phyloP scores from a whole-genome alignment of 1,284 basidiomycete genomes.

The Apiotrichum montevideense region DNA sequence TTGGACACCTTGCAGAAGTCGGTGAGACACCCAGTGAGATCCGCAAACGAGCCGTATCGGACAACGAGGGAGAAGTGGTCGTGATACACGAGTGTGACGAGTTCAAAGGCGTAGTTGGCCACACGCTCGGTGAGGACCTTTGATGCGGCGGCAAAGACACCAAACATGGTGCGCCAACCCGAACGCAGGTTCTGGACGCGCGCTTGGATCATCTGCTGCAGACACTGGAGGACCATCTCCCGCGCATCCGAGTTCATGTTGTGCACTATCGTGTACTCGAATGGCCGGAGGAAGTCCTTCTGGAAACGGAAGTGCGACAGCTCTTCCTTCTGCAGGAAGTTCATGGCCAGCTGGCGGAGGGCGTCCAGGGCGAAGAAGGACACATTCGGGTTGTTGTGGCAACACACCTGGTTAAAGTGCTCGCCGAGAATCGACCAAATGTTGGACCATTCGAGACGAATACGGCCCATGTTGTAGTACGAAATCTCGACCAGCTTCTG shows the following conservation, averaged over 20 bases:
- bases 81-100: constrained; percentile 83
- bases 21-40: constrained; percentile 93
- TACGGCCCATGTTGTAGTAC: constrained; percentile 99
- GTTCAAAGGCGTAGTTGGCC: constrained; percentile 89
- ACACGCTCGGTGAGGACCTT: constrained; percentile 94
- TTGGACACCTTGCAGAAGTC: constrained; percentile 99
- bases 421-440: constrained; percentile 97
- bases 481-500: constrained; percentile 99
- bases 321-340: constrained; percentile 98
- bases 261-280: constrained; percentile 96
- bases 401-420: constrained; percentile 99
- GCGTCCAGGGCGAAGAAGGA: constrained; percentile 97
- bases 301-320: constrained; percentile 98
- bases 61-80: constrained; percentile 90
- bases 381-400: constrained; percentile 95
- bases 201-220: constrained; percentile 98
- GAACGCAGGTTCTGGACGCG: constrained; percentile 92
- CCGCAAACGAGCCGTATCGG: constrained; percentile 87
- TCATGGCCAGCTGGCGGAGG: constrained; percentile 95
- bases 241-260: constrained; percentile 92
- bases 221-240: constrained; percentile 96
- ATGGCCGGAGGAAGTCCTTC: constrained; percentile 97
- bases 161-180: constrained; percentile 99
- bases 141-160: constrained; percentile 92
- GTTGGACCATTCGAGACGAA: constrained; percentile 97